These are phyloP conservation scores for Phytophthora brassicae DNA, from an alignment of 352 stramenopile genomes.

Conservation along the genomic window DNA sequence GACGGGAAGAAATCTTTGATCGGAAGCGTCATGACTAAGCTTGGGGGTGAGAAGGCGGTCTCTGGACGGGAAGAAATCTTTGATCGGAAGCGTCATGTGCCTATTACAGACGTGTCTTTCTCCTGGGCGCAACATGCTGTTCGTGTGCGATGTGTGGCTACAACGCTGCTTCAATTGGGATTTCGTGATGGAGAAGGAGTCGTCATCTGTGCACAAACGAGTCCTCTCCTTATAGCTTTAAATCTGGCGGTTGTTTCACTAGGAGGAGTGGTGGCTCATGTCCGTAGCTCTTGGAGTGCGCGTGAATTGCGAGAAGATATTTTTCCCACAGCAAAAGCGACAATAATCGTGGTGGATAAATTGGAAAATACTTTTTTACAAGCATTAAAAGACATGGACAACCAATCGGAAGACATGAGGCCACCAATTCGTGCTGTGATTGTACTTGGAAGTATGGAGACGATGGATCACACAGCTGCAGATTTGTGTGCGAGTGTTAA, in stretches of 20 bases:
- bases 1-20: conserved; percentile 16
- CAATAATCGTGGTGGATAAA: conserved; percentile 61
- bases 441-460: conserved; percentile 30
- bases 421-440: conserved; percentile 46
- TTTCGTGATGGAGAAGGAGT: conserved; percentile 62
- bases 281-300: conserved; percentile 54
- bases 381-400: conserved; percentile 25
- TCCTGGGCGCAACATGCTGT: conserved; percentile 36
- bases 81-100: neutral
- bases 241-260: conserved; percentile 60
- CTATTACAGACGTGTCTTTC: conserved; percentile 14
- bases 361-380: conserved; percentile 51
- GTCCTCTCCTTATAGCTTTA: conserved; percentile 51
- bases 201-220: conserved; percentile 48
- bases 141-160: conserved; percentile 38
- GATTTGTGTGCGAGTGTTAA: conserved; percentile 37
- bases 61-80: conserved; percentile 18
- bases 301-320: conserved; percentile 55
- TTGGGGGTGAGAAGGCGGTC: conserved; percentile 27
- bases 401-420: conserved; percentile 25
- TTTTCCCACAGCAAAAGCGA: conserved; percentile 51
- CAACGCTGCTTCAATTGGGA: conserved; percentile 51
- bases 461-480: conserved; percentile 21
- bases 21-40: neutral
- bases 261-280: conserved; percentile 59